Evolutionary conservation across 306 rosid species (phyloP).

Genomic region (Cyamopsis tetragonoloba): DNA sequence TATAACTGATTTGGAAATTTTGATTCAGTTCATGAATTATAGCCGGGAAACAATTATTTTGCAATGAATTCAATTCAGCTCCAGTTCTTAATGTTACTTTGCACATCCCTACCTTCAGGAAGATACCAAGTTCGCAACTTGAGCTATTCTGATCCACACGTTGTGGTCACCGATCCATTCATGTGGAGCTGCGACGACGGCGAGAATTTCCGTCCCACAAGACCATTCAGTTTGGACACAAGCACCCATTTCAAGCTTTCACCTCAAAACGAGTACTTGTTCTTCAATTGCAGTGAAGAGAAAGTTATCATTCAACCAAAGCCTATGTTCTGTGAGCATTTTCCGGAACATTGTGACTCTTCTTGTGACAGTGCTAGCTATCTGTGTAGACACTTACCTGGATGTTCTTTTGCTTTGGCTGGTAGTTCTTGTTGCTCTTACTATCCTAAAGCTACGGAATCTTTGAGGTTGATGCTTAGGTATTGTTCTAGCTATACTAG

Average conservation of each 20-base stretch:
- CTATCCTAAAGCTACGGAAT: slow-evolving; percentile 75
- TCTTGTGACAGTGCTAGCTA: slow-evolving; percentile 89
- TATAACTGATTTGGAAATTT: no score
- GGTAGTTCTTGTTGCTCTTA: slow-evolving; percentile 77
- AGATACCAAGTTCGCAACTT: slow-evolving; percentile 64
- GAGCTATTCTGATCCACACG: slow-evolving; percentile 73
- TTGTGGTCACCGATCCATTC: slow-evolving; percentile 69
- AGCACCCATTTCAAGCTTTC: slow-evolving; percentile 70
- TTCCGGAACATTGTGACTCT: slow-evolving; percentile 74
- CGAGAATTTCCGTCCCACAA: slow-evolving; percentile 56
- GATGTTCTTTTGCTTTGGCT: slow-evolving; percentile 47
- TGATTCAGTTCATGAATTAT: no score
- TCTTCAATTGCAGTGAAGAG: slow-evolving; percentile 80
- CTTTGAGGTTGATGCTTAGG: slow-evolving; percentile 69
- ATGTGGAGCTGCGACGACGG: slow-evolving; percentile 88
- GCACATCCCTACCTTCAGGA: no score
- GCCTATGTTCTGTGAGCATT: slow-evolving; percentile 79
- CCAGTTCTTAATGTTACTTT: no score
- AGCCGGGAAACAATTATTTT: no score
- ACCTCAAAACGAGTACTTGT: slow-evolving; percentile 70
- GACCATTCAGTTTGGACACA: slow-evolving; percentile 76
- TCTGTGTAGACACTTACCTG: slow-evolving; percentile 80
- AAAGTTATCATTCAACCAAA: slow-evolving; percentile 69
- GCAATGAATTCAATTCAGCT: no score
- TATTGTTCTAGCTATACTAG: slow-evolving; percentile 78